Percentiles rank a stretch among this genome's conserved stretches.
phyloP scores from a whole-genome alignment of 78 protist species.

The Dictyostelium intermedium region DNA sequence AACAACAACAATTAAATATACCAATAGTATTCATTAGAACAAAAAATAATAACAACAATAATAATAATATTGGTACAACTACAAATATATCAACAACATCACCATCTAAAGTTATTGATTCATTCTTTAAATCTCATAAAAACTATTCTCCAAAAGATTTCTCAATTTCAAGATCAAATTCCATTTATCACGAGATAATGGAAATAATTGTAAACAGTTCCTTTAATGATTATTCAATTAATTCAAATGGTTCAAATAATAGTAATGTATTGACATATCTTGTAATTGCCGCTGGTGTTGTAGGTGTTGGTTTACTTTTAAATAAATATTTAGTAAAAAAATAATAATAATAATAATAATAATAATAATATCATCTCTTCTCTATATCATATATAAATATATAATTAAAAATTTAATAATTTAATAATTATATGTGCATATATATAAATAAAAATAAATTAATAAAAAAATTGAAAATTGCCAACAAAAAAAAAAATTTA shows the following conservation, averaged over 20 bases:
- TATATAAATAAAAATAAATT: neutral
- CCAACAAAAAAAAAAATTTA: too few species aligned
- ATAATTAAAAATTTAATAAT: neutral
- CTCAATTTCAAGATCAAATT: neutral
- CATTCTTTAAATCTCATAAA: neutral
- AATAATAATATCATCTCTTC: neutral
- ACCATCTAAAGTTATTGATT: neutral
- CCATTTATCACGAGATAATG: slow-evolving; percentile 7
- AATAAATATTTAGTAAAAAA: neutral
- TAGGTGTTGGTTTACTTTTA: slow-evolving; percentile 1
- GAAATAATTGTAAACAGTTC: neutral
- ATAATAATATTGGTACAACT: neutral
- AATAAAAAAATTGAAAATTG: neutral
- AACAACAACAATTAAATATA: neutral
- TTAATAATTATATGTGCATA: neutral
- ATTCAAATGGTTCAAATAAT: neutral
- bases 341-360: neutral
- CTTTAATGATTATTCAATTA: neutral
- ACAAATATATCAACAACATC: neutral
- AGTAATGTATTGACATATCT: neutral
- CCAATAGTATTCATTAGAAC: slow-evolving; percentile 32
- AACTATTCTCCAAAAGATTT: neutral
- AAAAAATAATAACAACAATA: neutral
- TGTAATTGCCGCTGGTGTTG: neutral
- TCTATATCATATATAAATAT: neutral